A percentile compares a stretch with the other conserved stretches of the same genome.
Evolutionary conservation across 345 rosid species (phyloP).

Genomic region (Eucalyptus coolabah): DNA sequence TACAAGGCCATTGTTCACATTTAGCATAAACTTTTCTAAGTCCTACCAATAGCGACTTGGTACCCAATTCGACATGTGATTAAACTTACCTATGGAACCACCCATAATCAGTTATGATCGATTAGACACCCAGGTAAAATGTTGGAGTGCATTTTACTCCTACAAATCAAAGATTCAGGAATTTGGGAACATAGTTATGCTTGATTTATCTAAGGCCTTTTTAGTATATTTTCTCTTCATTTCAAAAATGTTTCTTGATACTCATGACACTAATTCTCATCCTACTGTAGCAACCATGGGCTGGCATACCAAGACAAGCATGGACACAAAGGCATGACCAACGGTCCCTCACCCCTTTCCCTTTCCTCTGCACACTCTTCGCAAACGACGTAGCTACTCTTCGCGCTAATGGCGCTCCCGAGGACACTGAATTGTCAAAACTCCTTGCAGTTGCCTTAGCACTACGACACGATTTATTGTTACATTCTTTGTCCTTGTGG

Average conservation of each 20-base stretch:
- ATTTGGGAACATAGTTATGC: too few species aligned
- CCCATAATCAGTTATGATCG: fast-evolving
- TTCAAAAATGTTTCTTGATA: too few species aligned
- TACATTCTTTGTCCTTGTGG: neutral
- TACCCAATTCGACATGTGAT: neutral
- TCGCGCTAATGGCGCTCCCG: fast-evolving
- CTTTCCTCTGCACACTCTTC: neutral
- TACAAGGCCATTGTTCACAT: too few species aligned
- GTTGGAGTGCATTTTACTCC: neutral
- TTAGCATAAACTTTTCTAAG: too few species aligned
- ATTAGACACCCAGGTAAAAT: too few species aligned
- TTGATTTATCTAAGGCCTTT: too few species aligned
- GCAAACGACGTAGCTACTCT: neutral
- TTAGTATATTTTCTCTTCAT: fast-evolving
- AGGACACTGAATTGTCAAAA: neutral
- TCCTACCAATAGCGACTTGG: too few species aligned
- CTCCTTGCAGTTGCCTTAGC: neutral
- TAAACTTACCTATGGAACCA: neutral
- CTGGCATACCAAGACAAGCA: too few species aligned
- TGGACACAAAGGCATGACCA: neutral
- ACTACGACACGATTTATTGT: fast-evolving
- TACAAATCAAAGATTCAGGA: too few species aligned
- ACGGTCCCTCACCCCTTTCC: neutral
- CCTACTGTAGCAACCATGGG: too few species aligned
- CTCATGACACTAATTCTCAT: too few species aligned